phyloP scores from a whole-genome alignment of 805 yeast genomes.

The Maudiozyma pseudohumilis region DNA sequence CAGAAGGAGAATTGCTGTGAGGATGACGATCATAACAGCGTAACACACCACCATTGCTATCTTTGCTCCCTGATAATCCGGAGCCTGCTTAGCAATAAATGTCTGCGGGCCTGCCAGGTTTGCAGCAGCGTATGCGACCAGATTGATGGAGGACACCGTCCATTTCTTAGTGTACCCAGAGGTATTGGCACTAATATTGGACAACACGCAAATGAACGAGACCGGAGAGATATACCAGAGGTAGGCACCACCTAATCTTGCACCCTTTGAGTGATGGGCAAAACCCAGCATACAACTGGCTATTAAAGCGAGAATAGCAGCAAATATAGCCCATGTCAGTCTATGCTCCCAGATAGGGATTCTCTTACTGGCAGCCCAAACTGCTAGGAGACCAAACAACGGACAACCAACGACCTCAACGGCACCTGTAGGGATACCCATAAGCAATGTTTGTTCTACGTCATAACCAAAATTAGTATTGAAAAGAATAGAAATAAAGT shows the following conservation, averaged over 20 bases:
- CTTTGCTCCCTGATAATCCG: slow-evolving; percentile 48
- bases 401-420: slow-evolving; percentile 32
- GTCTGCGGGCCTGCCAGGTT: slow-evolving; percentile 68
- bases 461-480: slow-evolving; percentile 36
- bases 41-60: slow-evolving; percentile 42
- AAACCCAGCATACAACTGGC: slow-evolving; percentile 38
- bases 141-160: slow-evolving; percentile 45
- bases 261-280: slow-evolving; percentile 26
- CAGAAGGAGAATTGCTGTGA: slow-evolving; percentile 23
- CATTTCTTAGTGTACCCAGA: slow-evolving; percentile 72
- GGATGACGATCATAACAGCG: slow-evolving; percentile 30
- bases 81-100: slow-evolving; percentile 49
- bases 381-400: slow-evolving; percentile 23
- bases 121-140: slow-evolving; percentile 60
- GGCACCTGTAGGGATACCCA: slow-evolving; percentile 39
- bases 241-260: slow-evolving; percentile 32
- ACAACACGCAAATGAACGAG: slow-evolving; percentile 28
- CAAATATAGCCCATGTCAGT: slow-evolving; percentile 28
- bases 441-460: slow-evolving; percentile 32
- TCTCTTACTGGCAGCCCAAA: slow-evolving; percentile 13
- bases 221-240: slow-evolving; percentile 31
- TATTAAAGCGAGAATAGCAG: slow-evolving; percentile 25
- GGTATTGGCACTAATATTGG: slow-evolving; percentile 38
- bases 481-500: slow-evolving; percentile 38
- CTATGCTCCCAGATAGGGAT: slow-evolving; percentile 16